Percentiles rank a stretch among this genome's conserved stretches.
Evolutionary conservation across 2,329 filamentous ascomycete genomes (phyloP).

Genomic region (Apiospora koreana): DNA sequence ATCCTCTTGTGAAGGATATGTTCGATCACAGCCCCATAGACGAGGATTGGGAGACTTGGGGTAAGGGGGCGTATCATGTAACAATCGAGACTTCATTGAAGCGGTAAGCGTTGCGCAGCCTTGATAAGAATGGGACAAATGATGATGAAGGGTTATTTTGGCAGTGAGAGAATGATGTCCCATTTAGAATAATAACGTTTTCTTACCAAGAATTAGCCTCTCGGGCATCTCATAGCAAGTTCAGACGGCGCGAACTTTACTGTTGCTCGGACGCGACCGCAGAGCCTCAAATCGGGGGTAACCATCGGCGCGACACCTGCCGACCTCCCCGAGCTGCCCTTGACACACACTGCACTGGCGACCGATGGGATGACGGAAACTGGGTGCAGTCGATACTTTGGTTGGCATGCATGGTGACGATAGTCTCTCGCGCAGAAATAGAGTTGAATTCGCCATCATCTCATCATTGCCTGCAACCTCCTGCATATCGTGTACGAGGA

Average conservation of each 20-base stretch:
- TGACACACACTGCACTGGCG: not conserved
- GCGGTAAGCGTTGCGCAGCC: too few relatives aligned
- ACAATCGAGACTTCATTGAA: too few relatives aligned
- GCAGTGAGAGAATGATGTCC: not conserved
- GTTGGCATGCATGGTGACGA: not conserved
- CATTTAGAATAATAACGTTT: not conserved
- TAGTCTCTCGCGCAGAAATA: not conserved
- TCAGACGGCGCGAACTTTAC: not conserved
- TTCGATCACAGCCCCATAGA: too few relatives aligned
- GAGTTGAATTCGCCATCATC: not conserved
- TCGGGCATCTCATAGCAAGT: not conserved
- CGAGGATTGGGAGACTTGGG: too few relatives aligned
- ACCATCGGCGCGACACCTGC: not conserved
- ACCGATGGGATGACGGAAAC: not conserved
- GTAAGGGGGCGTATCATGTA: too few relatives aligned
- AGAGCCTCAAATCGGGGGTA: not conserved
- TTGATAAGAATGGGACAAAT: too few relatives aligned
- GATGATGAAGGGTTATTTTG: not conserved
- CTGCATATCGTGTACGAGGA: not conserved
- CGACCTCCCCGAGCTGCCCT: not conserved
- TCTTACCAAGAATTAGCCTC: not conserved
- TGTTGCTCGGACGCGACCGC: not conserved
- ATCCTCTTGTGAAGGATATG: too few relatives aligned
- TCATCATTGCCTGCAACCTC: not conserved
- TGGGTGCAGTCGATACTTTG: not conserved